These are phyloP conservation scores for Sugiyamaella boreocaroliniensis DNA, from an alignment of 805 yeast species.

Conservation along the genomic window DNA sequence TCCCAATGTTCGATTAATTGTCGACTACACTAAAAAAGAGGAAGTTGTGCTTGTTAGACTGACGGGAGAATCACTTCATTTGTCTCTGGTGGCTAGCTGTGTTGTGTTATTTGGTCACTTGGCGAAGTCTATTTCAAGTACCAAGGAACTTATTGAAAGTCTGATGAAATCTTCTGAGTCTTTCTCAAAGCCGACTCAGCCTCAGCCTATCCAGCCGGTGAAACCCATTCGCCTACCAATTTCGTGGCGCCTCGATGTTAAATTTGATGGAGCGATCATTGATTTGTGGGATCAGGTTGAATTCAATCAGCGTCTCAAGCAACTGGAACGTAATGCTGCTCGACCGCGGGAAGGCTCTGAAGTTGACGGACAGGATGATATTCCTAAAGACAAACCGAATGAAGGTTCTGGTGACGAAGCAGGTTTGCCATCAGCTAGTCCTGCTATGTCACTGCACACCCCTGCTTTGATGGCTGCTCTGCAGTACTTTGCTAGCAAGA, in stretches of 20 bases:
- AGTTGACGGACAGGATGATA: not conserved
- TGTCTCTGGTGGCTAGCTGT: slow-evolving; percentile 24
- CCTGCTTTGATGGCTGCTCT: slow-evolving; percentile 63
- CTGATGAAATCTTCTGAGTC: not conserved
- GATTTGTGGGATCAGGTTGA: slow-evolving; percentile 20
- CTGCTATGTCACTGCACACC: slow-evolving; percentile 50
- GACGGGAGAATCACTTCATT: slow-evolving; percentile 25
- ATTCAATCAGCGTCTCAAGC: slow-evolving; percentile 3
- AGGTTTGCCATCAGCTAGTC: not conserved
- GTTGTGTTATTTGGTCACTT: slow-evolving; percentile 42
- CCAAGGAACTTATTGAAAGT: not conserved
- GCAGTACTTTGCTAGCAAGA: slow-evolving; percentile 37
- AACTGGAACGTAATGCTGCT: slow-evolving; percentile 3
- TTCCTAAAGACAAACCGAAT: not conserved
- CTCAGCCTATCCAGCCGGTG: not conserved
- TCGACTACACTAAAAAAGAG: not conserved
- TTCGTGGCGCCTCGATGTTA: slow-evolving; percentile 13
- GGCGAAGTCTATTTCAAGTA: slow-evolving; percentile 36
- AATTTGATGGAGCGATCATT: slow-evolving; percentile 25
- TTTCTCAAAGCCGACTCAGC: not conserved
- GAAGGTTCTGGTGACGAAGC: not conserved
- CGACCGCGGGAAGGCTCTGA: not conserved
- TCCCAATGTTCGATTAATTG: slow-evolving; percentile 24
- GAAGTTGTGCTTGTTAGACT: slow-evolving; percentile 12
- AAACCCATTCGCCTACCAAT: slow-evolving; percentile 17